Evolutionary conservation across 2,329 filamentous ascomycete genomes (phyloP), one percentile per base, ranked within the genome.

Genomic region (Trichoderma harzianum): DNA sequence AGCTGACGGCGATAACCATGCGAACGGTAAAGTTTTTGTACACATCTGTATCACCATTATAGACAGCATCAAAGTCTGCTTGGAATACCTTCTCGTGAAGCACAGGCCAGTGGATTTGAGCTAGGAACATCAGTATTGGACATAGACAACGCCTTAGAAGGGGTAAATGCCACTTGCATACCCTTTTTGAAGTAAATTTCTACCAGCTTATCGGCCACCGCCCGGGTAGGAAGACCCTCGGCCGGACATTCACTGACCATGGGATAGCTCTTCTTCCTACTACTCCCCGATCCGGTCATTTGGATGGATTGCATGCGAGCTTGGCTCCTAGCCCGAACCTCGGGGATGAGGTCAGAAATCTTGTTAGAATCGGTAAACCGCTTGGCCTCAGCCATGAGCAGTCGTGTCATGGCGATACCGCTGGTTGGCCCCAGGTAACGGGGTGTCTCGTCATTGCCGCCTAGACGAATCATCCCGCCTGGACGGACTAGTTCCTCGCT

Each of bases 301-400:
- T 86, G 84, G 57, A 90, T 84, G 24, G 83, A 93, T 84, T 84
- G 92, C 88, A 88, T 83, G 32, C 83, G 84, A 58, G 84, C 83
- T 61, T 84, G 80, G 68, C 85, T 89, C 83, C 83, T 90, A 78
- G 80, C 89, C 80, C 83, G 90, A 79, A 88, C 84, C 70, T 95
- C 92, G 4, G 95, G 93, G 36, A 98, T 93, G 64, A 98, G 90
- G 76, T 98, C 94, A 72, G 94, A 94, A 79, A 98, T 98, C 75
- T 92, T 94, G 80, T 94, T 93, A 6, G 94, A 92, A 77, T 96
- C 92, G 30, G 94, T 97, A 78, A 95, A 97, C 74, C 94, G 92
- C 83, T 97, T 98, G 68, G 95, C 95, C 81, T 97, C 90, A 80
- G 98, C 95, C 92, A 99, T 98, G 12, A 99, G 91, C 76, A 98